A percentile compares a stretch with the other conserved stretches of the same genome.
Evolutionary conservation across 2,329 filamentous ascomycete species (phyloP).

Genomic region (Fusarium anthophilum): DNA sequence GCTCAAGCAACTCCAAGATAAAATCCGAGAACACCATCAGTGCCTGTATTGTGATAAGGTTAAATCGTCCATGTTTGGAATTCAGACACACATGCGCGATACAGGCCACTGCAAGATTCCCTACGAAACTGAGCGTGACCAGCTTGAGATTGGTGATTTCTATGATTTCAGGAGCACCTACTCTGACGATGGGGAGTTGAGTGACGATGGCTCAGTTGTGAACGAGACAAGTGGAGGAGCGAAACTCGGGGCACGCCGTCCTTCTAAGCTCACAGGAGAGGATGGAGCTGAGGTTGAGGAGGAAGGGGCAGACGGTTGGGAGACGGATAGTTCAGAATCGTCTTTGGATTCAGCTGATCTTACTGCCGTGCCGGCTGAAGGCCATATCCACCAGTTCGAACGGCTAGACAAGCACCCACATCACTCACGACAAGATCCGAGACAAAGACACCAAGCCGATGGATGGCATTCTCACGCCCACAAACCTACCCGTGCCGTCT

Average conservation of each 20-base stretch:
- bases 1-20: slow-evolving; percentile 79
- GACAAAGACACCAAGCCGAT: slow-evolving; percentile 77
- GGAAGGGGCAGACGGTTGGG: slow-evolving; percentile 82
- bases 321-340: slow-evolving; percentile 91
- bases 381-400: slow-evolving; percentile 75
- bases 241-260: slow-evolving; percentile 73
- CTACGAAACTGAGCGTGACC: slow-evolving; percentile 86
- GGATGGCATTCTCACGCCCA: slow-evolving; percentile 87
- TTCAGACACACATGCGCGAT: slow-evolving; percentile 97
- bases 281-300: slow-evolving; percentile 63
- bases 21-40: slow-evolving; percentile 81
- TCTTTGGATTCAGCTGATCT: slow-evolving; percentile 88
- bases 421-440: slow-evolving; percentile 75
- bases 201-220: slow-evolving; percentile 59
- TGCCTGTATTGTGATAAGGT: slow-evolving; percentile 90
- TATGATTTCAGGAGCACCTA: slow-evolving; percentile 98
- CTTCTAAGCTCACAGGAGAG: slow-evolving; percentile 60
- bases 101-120: slow-evolving; percentile 97
- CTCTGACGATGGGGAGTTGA: slow-evolving; percentile 78
- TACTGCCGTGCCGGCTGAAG: slow-evolving; percentile 79
- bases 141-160: slow-evolving; percentile 93
- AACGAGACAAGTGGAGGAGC: slow-evolving; percentile 65
- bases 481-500: slow-evolving; percentile 77
- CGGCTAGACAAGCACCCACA: slow-evolving; percentile 78
- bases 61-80: slow-evolving; percentile 79